These are phyloP conservation scores for Jimgerdemannia flammicorona DNA, from an alignment of 192 early-diverging fungal species.

Conservation along the genomic window DNA sequence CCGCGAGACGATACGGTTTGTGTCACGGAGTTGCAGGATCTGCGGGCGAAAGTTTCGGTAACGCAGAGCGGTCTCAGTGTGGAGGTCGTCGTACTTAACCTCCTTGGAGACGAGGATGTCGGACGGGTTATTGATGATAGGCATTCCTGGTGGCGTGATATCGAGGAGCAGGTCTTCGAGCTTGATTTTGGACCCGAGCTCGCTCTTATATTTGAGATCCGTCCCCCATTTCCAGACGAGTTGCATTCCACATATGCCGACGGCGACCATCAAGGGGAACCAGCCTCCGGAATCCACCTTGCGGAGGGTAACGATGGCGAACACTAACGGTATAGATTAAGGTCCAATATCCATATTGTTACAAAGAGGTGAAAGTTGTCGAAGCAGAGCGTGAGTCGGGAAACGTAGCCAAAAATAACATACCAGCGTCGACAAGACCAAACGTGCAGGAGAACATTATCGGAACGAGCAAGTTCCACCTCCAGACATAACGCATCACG, in stretches of 20 bases:
- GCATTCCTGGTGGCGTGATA: too few relatives aligned
- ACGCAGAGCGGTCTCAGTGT: background rate
- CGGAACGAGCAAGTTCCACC: slow-evolving; percentile 10
- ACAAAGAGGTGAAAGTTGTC: too few relatives aligned
- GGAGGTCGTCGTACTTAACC: background rate
- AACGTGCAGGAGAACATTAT: slow-evolving; percentile 18
- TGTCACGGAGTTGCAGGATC: background rate
- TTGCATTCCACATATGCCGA: slow-evolving; percentile 5
- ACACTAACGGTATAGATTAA: too few relatives aligned
- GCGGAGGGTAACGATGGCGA: slow-evolving; percentile 1
- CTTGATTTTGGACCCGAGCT: background rate
- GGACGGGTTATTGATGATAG: too few relatives aligned
- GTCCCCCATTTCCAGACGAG: slow-evolving; percentile 20
- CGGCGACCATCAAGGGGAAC: slow-evolving; percentile 12
- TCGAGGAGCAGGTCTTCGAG: slow-evolving; percentile 9
- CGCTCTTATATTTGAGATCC: slow-evolving; percentile 5
- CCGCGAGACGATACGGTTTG: background rate
- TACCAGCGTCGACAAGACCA: slow-evolving; percentile 18
- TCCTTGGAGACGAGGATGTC: background rate
- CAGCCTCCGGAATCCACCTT: slow-evolving; percentile 23
- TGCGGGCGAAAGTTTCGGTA: background rate
- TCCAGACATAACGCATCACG: slow-evolving; percentile 12
- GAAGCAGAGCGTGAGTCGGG: too few relatives aligned
- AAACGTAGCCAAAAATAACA: background rate
- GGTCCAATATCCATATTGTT: too few relatives aligned